A percentile compares a stretch with the other conserved stretches of the same genome.
Conservation (phyloP, 306 rosid species). For the Clitoria ternatea region DNA sequence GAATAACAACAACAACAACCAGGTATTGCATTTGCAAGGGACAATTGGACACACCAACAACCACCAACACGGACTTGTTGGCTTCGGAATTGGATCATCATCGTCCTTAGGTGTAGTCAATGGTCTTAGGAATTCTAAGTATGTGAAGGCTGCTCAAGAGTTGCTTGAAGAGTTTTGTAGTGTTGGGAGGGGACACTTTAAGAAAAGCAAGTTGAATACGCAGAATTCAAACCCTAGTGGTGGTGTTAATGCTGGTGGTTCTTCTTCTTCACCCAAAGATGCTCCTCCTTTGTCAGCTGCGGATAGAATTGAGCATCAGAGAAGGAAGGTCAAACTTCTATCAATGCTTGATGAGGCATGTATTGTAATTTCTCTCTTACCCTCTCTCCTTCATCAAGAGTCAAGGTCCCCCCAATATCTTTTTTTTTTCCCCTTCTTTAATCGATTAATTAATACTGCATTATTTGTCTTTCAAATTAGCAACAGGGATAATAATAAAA, state of each 20-base stretch:
- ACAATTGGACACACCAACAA: slow-evolving; percentile 20
- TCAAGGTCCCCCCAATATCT: slow-evolving; percentile 40
- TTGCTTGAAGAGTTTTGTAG: slow-evolving; percentile 83
- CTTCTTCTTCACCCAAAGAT: slow-evolving; percentile 61
- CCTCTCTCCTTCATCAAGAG: slow-evolving; percentile 47
- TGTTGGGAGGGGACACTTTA: slow-evolving; percentile 74
- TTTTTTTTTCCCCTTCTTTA: slow-evolving; percentile 20
- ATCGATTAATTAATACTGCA: background rate
- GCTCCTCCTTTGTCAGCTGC: slow-evolving; percentile 55
- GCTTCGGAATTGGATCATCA: slow-evolving; percentile 48
- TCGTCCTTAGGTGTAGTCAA: slow-evolving; percentile 55
- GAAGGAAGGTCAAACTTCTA: slow-evolving; percentile 85
- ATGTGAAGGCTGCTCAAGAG: slow-evolving; percentile 73
- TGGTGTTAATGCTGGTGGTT: slow-evolving; percentile 31
- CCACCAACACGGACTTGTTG: slow-evolving; percentile 43
- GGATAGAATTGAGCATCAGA: slow-evolving; percentile 83
- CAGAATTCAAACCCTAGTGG: slow-evolving; percentile 66
- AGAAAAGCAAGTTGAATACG: slow-evolving; percentile 51
- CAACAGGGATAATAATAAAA: slow-evolving; percentile 26
- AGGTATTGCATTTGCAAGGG: slow-evolving; percentile 53
- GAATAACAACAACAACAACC: slow-evolving; percentile 15
- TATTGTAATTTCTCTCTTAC: slow-evolving; percentile 49
- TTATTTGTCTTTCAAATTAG: slow-evolving; percentile 16
- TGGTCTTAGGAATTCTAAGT: slow-evolving; percentile 70
- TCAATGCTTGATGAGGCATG: slow-evolving; percentile 94